Percentiles rank a stretch among this genome's conserved stretches.
These are phyloP conservation scores for Alternaria novae-zelandiae DNA, from an alignment of 2,329 filamentous ascomycete species.

Conservation along the genomic window DNA sequence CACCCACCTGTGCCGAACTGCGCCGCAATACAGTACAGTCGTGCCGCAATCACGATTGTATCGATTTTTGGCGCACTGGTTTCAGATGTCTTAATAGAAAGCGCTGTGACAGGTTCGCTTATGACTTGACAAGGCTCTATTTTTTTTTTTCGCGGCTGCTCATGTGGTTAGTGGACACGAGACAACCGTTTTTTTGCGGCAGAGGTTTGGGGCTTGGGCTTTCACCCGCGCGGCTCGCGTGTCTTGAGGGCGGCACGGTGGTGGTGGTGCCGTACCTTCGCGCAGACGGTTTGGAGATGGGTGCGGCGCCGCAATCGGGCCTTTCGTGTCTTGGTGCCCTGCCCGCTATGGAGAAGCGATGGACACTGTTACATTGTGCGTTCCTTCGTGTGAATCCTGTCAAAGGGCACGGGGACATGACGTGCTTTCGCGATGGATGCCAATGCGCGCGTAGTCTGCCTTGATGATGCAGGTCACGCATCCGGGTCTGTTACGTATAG, in stretches of 20 bases:
- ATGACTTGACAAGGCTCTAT: background rate
- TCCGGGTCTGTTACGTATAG: background rate
- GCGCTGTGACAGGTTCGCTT: background rate
- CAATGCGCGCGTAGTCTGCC: background rate
- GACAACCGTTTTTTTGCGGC: background rate
- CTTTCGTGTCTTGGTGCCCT: background rate
- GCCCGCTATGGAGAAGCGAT: background rate
- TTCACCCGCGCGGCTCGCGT: constrained; percentile 5
- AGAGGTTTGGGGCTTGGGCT: background rate
- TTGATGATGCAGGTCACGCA: background rate
- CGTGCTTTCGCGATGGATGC: background rate
- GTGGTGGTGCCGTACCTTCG: background rate
- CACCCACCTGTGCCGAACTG: constrained; percentile 6
- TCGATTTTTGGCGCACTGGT: background rate
- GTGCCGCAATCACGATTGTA: constrained; percentile 21
- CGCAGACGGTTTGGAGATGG: background rate
- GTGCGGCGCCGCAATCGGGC: constrained; percentile 1
- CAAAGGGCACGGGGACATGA: background rate
- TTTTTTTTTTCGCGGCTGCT: background rate
- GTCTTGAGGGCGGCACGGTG: constrained; percentile 2
- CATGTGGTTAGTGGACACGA: background rate
- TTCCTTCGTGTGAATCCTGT: background rate
- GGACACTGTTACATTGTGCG: background rate
- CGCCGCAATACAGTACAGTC: constrained; percentile 14
- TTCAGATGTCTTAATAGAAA: constrained; percentile 1